These are phyloP conservation scores for Truncatella angustata DNA, from an alignment of 2,329 filamentous ascomycete species.

Conservation along the genomic window DNA sequence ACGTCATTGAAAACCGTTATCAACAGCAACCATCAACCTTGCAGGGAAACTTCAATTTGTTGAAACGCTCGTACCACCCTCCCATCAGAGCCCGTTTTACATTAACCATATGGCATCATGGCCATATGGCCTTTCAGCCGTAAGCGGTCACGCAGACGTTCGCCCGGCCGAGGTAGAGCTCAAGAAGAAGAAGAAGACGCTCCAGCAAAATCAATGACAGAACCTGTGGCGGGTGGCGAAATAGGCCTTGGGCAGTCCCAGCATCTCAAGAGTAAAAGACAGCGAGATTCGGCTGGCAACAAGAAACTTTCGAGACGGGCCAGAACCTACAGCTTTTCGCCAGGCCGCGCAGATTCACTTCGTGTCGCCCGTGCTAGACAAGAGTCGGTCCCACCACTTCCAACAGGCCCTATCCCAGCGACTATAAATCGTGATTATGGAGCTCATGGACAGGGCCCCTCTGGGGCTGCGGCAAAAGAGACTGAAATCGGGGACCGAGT, in stretches of 20 bases:
- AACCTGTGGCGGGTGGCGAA: constrained; percentile 14
- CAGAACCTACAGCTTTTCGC: constrained; percentile 52
- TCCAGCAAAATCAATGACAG: constrained; percentile 23
- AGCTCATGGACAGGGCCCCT: constrained; percentile 10
- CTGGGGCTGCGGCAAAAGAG: constrained; percentile 14
- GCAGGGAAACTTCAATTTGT: constrained; percentile 11
- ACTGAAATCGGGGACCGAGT: constrained; percentile 34
- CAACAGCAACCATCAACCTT: constrained; percentile 22
- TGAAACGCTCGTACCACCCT: background rate
- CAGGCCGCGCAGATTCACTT: constrained; percentile 55
- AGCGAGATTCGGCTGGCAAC: constrained; percentile 10
- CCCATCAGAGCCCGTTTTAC: background rate
- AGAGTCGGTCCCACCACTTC: constrained; percentile 23
- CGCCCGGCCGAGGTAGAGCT: constrained; percentile 43
- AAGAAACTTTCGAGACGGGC: constrained; percentile 41
- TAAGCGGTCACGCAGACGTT: constrained; percentile 64
- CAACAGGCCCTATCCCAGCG: constrained; percentile 16
- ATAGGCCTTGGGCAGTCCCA: background rate
- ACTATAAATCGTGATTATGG: constrained; percentile 13
- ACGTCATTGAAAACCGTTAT: constrained; percentile 23
- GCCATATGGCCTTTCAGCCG: constrained; percentile 82
- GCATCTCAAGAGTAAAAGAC: constrained; percentile 1
- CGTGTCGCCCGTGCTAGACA: constrained; percentile 34
- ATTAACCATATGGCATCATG: constrained; percentile 46
- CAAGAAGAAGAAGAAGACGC: constrained; percentile 34